A percentile compares a stretch with the other conserved stretches of the same genome.
phyloP scores from a whole-genome alignment of 2,329 filamentous ascomycete species.

The Xenoacremonium recifei region DNA sequence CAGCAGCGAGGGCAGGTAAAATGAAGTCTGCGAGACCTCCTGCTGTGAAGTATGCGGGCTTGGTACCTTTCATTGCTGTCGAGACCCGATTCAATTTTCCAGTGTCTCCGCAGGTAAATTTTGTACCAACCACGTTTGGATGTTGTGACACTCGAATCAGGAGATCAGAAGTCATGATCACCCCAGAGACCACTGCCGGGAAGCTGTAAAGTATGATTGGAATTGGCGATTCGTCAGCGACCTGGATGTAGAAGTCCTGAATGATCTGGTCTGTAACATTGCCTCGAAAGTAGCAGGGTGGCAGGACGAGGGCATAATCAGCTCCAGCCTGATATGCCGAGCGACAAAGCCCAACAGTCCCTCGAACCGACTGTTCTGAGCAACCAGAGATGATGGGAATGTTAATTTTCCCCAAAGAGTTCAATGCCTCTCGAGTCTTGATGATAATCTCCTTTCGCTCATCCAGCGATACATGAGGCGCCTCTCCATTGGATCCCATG shows the following conservation, averaged over 20 bases:
- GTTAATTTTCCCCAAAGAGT: slow-evolving; percentile 52
- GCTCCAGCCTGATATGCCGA: slow-evolving; percentile 63
- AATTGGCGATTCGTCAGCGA: slow-evolving; percentile 54
- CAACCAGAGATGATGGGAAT: slow-evolving; percentile 69
- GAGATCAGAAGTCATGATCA: slow-evolving; percentile 57
- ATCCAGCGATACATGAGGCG: slow-evolving; percentile 63
- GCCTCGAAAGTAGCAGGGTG: slow-evolving; percentile 65
- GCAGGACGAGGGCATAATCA: slow-evolving; percentile 65
- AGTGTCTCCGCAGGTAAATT: slow-evolving; percentile 63
- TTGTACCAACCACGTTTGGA: slow-evolving; percentile 60
- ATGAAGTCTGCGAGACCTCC: slow-evolving; percentile 72
- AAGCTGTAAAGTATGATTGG: slow-evolving; percentile 65
- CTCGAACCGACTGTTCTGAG: slow-evolving; percentile 64
- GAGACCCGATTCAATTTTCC: slow-evolving; percentile 54
- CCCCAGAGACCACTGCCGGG: slow-evolving; percentile 54
- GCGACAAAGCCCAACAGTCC: slow-evolving; percentile 63
- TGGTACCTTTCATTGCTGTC: slow-evolving; percentile 36
- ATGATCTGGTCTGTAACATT: slow-evolving; percentile 57
- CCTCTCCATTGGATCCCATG: slow-evolving; percentile 72
- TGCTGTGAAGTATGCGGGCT: slow-evolving; percentile 59
- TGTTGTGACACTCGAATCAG: slow-evolving; percentile 51
- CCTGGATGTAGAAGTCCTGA: slow-evolving; percentile 60
- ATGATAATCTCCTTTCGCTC: slow-evolving; percentile 61
- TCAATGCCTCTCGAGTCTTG: slow-evolving; percentile 59
- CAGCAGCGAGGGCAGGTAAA: slow-evolving; percentile 65